A percentile compares a stretch with the other conserved stretches of the same genome.
Conservation (phyloP, 768 basidiomycete genomes). For the Agaricus blazei region DNA sequence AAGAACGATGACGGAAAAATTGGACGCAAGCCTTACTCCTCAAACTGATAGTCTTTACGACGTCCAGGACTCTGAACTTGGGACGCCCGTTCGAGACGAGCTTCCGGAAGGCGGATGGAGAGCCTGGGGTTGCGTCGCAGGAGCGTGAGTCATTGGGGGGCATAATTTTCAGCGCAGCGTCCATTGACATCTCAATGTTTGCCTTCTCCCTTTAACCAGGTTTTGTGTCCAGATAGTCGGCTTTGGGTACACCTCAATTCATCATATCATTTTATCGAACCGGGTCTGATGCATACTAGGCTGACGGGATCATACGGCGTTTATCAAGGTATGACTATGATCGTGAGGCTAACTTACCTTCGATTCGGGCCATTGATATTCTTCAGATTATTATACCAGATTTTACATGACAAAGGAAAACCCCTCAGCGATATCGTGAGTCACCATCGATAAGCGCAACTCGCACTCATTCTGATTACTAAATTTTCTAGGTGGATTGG, state of each 20-base stretch:
- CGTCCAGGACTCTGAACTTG: no score
- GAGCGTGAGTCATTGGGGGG: constrained; percentile 5
- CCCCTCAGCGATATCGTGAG: constrained; percentile 19
- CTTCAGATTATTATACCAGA: constrained; percentile 22
- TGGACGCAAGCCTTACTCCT: no score
- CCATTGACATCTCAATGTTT: neutral
- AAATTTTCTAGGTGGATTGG: constrained; percentile 21
- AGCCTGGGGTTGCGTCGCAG: constrained; percentile 12
- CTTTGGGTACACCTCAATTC: constrained; percentile 15
- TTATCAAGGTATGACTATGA: constrained; percentile 16
- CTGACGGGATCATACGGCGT: constrained; percentile 21
- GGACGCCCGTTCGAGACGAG: no score
- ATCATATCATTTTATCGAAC: neutral
- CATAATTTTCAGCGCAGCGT: neutral
- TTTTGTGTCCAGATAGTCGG: constrained; percentile 16
- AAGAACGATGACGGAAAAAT: no score
- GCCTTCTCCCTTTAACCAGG: neutral
- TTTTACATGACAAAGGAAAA: constrained; percentile 17
- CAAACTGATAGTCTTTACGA: no score
- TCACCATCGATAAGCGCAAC: neutral
- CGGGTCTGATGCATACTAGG: constrained; percentile 1
- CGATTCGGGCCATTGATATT: neutral
- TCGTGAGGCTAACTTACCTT: neutral
- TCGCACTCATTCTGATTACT: neutral
- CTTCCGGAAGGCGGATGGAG: constrained; percentile 13